Evolutionary conservation across 2,329 filamentous ascomycete species (phyloP), one percentile per base, ranked within the genome.

Genomic region (Chrysoporthe puriensis): DNA sequence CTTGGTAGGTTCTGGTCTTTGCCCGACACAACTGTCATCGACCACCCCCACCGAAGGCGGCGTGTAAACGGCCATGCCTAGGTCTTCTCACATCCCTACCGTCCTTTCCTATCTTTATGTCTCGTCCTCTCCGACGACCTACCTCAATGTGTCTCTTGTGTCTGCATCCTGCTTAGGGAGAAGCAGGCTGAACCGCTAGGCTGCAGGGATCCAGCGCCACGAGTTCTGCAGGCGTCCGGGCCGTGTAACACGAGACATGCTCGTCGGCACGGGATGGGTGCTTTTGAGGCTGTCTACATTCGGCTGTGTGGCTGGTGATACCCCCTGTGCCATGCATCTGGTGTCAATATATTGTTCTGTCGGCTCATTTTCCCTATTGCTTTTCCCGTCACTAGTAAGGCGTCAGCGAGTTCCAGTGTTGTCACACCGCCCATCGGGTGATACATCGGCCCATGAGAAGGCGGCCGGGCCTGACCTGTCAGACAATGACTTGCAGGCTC

Each of bases 351-450:
- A 52, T 52, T 4, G 48, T 52, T 13, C 14, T 54, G 21, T 16
- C 11, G 36, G 14, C 2, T 54, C 1, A 5, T 32, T 54, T 7
- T 18, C 13, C 8, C 4, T 26, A 2, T 50, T 26, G 36, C 36
- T 21, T n/a, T 11, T 11, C 18, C 11, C 9, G 21, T 26, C 50
- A 32, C 50, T 16, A 54, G 26, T 54, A 6, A 26, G 21, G 50
- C 48, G 48, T n/a, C 48, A 32, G 21, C 1, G 21, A 32, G 50
- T 34, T 32, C 26, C 14, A 6, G 50, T 21, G 13, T 54, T 32
- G 50, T 54, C 50, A 54, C 50, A 54, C 50, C 50, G 50, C 50
- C 50, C 26, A 11, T 54, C 26, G 50, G 32, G 48, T 32, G 50
- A 32, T 26, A 34, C 50, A 32, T 3, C 13, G 14, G 21, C 21